Percentiles rank a stretch among this genome's conserved stretches.
Conservation (phyloP, 495 filamentous ascomycete genomes). For the Cudoniella acicularis region DNA sequence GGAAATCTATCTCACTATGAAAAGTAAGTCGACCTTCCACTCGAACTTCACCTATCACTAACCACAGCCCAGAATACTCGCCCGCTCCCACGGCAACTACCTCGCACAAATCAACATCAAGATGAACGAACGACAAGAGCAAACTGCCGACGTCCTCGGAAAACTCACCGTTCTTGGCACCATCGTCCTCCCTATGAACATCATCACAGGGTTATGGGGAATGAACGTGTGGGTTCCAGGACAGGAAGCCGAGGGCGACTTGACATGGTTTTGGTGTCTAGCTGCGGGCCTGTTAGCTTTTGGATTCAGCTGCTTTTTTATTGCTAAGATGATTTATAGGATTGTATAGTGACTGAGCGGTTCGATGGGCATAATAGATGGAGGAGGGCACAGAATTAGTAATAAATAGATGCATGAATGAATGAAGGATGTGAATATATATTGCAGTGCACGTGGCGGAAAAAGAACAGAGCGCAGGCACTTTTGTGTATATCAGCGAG, state of each 20-base stretch:
- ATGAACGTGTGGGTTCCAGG: constrained; percentile 98
- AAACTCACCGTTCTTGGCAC: constrained; percentile 95
- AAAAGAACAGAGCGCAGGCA: too few relatives aligned
- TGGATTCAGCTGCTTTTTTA: constrained; percentile 68
- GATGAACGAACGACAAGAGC: constrained; percentile 96
- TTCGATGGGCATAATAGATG: too few relatives aligned
- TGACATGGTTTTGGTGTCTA: constrained; percentile 63
- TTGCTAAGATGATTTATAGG: constrained; percentile 70
- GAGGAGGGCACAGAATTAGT: too few relatives aligned
- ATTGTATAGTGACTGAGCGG: too few relatives aligned
- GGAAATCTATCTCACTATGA: constrained; percentile 93
- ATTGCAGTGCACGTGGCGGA: too few relatives aligned
- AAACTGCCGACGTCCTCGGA: constrained; percentile 89
- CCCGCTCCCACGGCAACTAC: constrained; percentile 92
- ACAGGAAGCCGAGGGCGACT: constrained; percentile 57
- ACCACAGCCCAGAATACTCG: constrained; percentile 62
- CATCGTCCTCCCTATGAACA: constrained; percentile 96
- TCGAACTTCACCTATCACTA: not conserved
- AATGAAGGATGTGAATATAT: too few relatives aligned
- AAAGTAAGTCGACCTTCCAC: constrained; percentile 56
- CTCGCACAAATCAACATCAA: constrained; percentile 88
- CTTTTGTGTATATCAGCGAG: too few relatives aligned
- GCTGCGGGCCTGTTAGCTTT: constrained; percentile 73
- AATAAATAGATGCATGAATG: too few relatives aligned
- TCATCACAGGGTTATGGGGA: constrained; percentile 97